Base-by-base conservation (phyloP, 2,329 filamentous ascomycete genomes). In the Dothistroma pini region DNA sequence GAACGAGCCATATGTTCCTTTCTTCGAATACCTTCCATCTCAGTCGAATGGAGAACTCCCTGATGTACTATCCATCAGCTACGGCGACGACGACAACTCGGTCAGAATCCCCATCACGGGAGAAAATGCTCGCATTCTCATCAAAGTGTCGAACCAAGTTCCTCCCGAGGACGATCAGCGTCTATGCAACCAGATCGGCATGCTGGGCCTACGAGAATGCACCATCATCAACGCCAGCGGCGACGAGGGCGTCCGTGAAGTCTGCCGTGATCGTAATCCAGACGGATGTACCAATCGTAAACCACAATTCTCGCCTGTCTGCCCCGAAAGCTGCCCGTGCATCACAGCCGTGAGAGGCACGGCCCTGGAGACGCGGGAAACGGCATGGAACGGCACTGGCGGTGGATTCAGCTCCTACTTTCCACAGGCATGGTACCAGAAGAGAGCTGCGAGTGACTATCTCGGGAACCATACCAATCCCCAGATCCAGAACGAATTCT, bases 1-100 rank as follows among this genome's bases (percentile, higher is more conserved):
- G 65, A 90, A 89, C 70, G 88, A 90, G 75, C 86, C 86, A 0
- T 89, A 89, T 72, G 77, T 89, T 0, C 79, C 80, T 10, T 88
- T 83, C 76, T 78, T 87, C 14, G 78, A 82, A 55, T 83, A 84
- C 71, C 69, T 89, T 3, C 78, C 86, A 1, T 71, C 75, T 1
- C 80, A 86, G 22, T 58, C 61, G 1, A 66, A 68, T 51, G 68
- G 71, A 0, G 72, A 83, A 25, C 76, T 89, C 1, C 86, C 87
- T 0, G 81, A 85, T 56, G 81, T 85, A 10, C 81, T 89, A 67
- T 83, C 80, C 49, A 85, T 83, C 10, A 87, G 84, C 0, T 89
- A 89, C 70, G 86, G 84, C 55, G 86, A 89, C 62, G 80, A 84
- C 57, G 87, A 89, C 73, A 82, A 88, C 69, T 81, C 79, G 44